phyloP scores from a whole-genome alignment of 202 grass and related monocot species.

The Carex arenaria region DNA sequence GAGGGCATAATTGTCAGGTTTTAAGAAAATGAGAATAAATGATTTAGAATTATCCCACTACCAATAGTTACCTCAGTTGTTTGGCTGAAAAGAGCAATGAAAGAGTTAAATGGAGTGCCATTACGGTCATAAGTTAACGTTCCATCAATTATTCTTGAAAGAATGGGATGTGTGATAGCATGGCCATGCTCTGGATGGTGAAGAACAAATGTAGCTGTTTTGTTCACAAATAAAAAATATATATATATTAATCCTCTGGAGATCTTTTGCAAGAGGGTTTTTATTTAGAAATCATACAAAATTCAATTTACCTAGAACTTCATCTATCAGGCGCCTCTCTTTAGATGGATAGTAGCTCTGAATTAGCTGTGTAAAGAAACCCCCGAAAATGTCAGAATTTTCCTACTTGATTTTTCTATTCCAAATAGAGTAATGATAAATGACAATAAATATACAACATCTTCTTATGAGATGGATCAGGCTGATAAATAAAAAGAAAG shows the following conservation, averaged over 20 bases:
- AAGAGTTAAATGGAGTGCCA: slow-evolving; percentile 75
- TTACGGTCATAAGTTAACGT: slow-evolving; percentile 76
- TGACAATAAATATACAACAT: not conserved
- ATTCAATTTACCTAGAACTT: slow-evolving; percentile 90
- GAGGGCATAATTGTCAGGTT: not conserved
- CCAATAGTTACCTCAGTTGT: slow-evolving; percentile 70
- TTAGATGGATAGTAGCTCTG: slow-evolving; percentile 91
- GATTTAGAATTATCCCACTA: slow-evolving; percentile 3
- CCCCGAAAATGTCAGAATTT: slow-evolving; percentile 3
- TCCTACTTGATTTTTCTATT: not conserved
- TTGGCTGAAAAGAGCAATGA: slow-evolving; percentile 94
- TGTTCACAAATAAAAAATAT: slow-evolving; percentile 19
- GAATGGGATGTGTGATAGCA: slow-evolving; percentile 94
- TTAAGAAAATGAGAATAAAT: not conserved
- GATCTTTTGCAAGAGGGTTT: not conserved
- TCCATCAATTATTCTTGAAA: slow-evolving; percentile 96
- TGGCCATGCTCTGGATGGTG: slow-evolving; percentile 98
- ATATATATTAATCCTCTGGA: slow-evolving; percentile 19
- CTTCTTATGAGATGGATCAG: not conserved
- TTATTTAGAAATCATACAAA: slow-evolving; percentile 7
- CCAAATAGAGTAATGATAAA: not conserved
- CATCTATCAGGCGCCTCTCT: slow-evolving; percentile 77
- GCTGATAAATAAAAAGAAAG: not conserved
- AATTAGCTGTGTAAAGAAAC: slow-evolving; percentile 70
- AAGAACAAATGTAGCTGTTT: slow-evolving; percentile 93